Percentiles rank a stretch among this genome's conserved stretches.
phyloP scores from a whole-genome alignment of 2,329 filamentous ascomycete genomes.

The Phaeoacremonium minimum region DNA sequence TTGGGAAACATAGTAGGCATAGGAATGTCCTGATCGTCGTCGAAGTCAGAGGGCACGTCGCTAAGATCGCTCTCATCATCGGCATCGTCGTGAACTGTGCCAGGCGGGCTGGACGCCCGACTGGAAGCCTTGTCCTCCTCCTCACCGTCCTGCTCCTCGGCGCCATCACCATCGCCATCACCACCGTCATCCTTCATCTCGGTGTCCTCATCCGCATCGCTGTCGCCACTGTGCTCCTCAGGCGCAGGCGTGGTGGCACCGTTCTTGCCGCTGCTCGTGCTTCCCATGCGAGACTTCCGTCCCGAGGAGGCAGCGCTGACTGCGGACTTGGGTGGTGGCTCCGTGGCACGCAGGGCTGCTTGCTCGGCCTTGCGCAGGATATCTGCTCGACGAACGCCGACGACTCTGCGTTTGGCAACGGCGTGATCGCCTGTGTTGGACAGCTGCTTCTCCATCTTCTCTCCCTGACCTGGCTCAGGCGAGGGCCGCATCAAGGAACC shows the following conservation, averaged over 20 bases:
- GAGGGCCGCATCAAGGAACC: conserved; percentile 5
- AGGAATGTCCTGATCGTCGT: conserved; percentile 53
- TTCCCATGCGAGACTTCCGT: conserved; percentile 45
- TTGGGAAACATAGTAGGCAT: conserved; percentile 50
- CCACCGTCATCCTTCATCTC: conserved; percentile 36
- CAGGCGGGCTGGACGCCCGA: conserved; percentile 45
- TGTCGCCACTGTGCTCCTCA: conserved; percentile 22
- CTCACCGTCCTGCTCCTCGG: conserved; percentile 12
- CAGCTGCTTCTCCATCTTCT: conserved; percentile 31
- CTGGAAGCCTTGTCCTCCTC: conserved; percentile 16
- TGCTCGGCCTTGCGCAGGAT: conserved; percentile 59
- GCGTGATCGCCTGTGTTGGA: conserved; percentile 27
- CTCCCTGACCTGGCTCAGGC: conserved; percentile 17
- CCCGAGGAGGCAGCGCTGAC: conserved; percentile 11
- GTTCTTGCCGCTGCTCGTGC: conserved; percentile 39
- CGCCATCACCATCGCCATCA: conserved; percentile 9
- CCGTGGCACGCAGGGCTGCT: conserved; percentile 45
- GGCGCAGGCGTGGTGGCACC: conserved; percentile 16
- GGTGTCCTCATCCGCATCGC: conserved; percentile 29
- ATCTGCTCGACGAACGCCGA: conserved; percentile 50
- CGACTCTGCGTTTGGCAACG: conserved; percentile 29
- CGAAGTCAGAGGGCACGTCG: conserved; percentile 61
- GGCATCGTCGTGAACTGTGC: conserved; percentile 60
- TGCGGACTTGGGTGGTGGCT: conserved; percentile 39
- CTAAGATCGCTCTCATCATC: conserved; percentile 69